Evolutionary conservation across 805 yeast species (phyloP), one percentile per base, ranked within the genome.

Genomic region (Pichia eremophila): DNA sequence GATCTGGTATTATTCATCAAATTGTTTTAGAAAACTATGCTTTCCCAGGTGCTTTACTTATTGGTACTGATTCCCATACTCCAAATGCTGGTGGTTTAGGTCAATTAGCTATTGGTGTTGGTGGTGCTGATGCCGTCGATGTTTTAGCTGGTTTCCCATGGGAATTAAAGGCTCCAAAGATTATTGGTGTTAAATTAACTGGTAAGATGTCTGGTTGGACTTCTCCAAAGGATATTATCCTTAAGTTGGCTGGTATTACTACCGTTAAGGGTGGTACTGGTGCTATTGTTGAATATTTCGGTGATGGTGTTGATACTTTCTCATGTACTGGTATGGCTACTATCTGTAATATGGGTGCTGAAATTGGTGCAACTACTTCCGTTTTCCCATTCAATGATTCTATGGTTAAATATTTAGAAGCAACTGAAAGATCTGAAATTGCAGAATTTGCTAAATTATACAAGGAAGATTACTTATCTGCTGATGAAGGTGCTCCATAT

Each of bases 111-210:
- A 93, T 93, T 65, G 99, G 99, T 71, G 99, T 93, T 39, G 99
- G 99, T 71, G 99, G 99, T 74, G 99, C 99, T 47, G 99, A 93
- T 70, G 99, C 99, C 39, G 99, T 93, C 47, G 99, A 93, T 68
- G 99, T 93, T 45, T 72, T 93, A 63, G 89, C 98, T 40, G 96
- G 93, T 55, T 83, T 93, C 31, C 97, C 99, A 49, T 93, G 99
- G 99, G 99, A 93, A 72, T 78, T 93, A 67, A 90, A 90, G 74
- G 98, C 98, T 47, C 99, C 99, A 58, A 87, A 87, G 70, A 73
- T 89, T 40, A 72, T 93, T 55, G 99, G 99, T 69, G 95, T 93
- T 59, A 85, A 88, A 69, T 78, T 93, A 61, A 86, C 93, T 39
- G 99, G 99, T 54, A 62, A 76, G 62, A 74, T 93, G 72, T 77